Percentiles rank a stretch among this genome's conserved stretches.
These are phyloP conservation scores for Zygosaccharomyces sapae DNA, from an alignment of 1,139 yeast genomes.

Conservation along the genomic window DNA sequence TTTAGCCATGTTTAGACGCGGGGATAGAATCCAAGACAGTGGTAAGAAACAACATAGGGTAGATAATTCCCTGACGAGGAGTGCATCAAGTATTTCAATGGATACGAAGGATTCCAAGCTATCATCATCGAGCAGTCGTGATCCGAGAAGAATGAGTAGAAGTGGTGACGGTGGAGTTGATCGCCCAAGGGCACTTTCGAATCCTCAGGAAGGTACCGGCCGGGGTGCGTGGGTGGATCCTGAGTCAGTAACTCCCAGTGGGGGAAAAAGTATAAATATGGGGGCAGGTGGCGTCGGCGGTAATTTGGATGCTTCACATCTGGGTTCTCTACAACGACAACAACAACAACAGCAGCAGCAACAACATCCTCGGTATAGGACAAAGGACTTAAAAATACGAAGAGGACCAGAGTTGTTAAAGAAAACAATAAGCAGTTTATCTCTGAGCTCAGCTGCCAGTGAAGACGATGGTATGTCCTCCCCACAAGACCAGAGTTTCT, in stretches of 20 bases:
- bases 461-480: slow-evolving; percentile 1
- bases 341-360: slow-evolving; percentile 4
- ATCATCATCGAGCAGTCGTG: neutral
- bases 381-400: slow-evolving; percentile 12
- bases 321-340: slow-evolving; percentile 6
- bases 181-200: neutral
- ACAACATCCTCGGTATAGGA: neutral
- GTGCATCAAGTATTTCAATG: neutral
- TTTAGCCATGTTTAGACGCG: slow-evolving; percentile 1
- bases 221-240: slow-evolving; percentile 1
- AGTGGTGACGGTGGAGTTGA: neutral
- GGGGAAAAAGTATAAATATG: neutral
- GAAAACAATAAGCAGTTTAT: slow-evolving; percentile 27
- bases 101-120: neutral
- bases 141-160: neutral
- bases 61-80: neutral
- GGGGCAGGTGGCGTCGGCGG: slow-evolving; percentile 9
- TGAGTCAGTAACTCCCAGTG: neutral
- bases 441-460: slow-evolving; percentile 16
- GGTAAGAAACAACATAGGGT: neutral
- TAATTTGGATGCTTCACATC: slow-evolving; percentile 2
- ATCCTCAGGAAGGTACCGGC: neutral
- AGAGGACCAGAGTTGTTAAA: slow-evolving; percentile 22
- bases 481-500: neutral
- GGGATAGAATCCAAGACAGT: slow-evolving; percentile 1